phyloP scores from a whole-genome alignment of 371 early-diverging fungal genomes.

The Mortierella sp. region DNA sequence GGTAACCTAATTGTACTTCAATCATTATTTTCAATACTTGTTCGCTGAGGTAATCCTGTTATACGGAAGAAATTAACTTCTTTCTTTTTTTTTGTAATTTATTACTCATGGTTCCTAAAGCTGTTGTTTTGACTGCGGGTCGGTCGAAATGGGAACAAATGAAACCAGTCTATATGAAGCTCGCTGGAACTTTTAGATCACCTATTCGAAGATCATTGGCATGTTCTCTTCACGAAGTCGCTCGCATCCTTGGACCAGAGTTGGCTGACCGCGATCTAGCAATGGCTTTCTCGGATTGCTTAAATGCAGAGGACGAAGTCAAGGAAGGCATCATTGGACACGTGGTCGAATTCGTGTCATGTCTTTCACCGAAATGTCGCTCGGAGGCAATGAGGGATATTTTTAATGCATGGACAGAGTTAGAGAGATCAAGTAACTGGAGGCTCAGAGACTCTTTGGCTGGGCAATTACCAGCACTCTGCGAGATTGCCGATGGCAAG shows the following conservation, averaged over 20 bases:
- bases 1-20: conserved; percentile 19
- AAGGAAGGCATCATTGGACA: conserved; percentile 73
- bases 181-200: conserved; percentile 41
- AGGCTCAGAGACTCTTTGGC: conserved; percentile 69
- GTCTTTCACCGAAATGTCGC: conserved; percentile 64
- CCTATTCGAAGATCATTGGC: conserved; percentile 68
- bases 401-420: conserved; percentile 69
- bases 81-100: neutral
- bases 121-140: conserved; percentile 72
- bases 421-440: conserved; percentile 67
- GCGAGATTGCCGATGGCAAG: conserved; percentile 64
- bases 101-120: conserved; percentile 17
- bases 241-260: conserved; percentile 70
- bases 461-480: conserved; percentile 64
- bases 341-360: conserved; percentile 67
- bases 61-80: neutral
- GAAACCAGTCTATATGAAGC: conserved; percentile 53
- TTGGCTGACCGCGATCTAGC: conserved; percentile 70
- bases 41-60: neutral
- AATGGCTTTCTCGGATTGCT: conserved; percentile 69
- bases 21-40: neutral
- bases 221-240: conserved; percentile 72
- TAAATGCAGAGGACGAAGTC: conserved; percentile 71
- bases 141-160: conserved; percentile 65
- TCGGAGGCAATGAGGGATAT: conserved; percentile 68